Evolutionary conservation across 768 basidiomycete genomes (phyloP).

Genomic region (Phylloporus rhodoxanthus): DNA sequence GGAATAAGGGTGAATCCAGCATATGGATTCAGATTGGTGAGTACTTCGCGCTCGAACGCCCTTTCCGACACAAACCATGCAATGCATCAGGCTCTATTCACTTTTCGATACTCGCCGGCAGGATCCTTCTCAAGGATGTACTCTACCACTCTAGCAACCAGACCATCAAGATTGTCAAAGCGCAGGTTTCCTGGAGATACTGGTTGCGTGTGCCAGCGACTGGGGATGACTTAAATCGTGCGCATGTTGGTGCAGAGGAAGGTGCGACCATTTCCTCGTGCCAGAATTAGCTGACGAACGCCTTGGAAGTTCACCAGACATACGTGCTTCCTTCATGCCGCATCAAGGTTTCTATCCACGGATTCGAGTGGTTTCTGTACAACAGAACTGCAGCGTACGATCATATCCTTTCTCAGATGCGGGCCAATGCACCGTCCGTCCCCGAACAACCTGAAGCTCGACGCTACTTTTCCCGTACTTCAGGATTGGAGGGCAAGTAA

Average conservation of each 20-base stretch:
- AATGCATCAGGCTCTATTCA: constrained; percentile 71
- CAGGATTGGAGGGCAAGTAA: constrained; percentile 35
- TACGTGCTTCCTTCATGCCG: constrained; percentile 58
- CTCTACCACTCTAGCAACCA: constrained; percentile 91
- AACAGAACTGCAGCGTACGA: constrained; percentile 89
- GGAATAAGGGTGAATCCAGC: constrained; percentile 73
- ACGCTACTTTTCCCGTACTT: constrained; percentile 36
- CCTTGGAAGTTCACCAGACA: constrained; percentile 31
- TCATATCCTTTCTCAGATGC: constrained; percentile 74
- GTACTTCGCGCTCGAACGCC: constrained; percentile 12
- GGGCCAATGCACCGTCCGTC: constrained; percentile 25
- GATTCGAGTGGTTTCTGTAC: constrained; percentile 90
- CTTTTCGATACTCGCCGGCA: constrained; percentile 80
- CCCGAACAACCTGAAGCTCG: constrained; percentile 30
- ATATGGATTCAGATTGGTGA: constrained; percentile 80
- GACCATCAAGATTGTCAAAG: constrained; percentile 77
- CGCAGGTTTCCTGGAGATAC: constrained; percentile 87
- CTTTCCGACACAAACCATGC: constrained; percentile 2
- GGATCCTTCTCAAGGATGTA: constrained; percentile 84
- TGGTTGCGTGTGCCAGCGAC: constrained; percentile 80
- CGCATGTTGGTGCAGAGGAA: constrained; percentile 45
- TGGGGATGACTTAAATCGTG: constrained; percentile 59
- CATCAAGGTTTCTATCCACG: constrained; percentile 72
- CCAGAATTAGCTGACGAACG: constrained; percentile 4
- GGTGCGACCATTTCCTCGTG: constrained; percentile 34